Evolutionary conservation across 768 basidiomycete species (phyloP), one percentile per base, ranked within the genome.

Genomic region (Kwoniella heveanensis): DNA sequence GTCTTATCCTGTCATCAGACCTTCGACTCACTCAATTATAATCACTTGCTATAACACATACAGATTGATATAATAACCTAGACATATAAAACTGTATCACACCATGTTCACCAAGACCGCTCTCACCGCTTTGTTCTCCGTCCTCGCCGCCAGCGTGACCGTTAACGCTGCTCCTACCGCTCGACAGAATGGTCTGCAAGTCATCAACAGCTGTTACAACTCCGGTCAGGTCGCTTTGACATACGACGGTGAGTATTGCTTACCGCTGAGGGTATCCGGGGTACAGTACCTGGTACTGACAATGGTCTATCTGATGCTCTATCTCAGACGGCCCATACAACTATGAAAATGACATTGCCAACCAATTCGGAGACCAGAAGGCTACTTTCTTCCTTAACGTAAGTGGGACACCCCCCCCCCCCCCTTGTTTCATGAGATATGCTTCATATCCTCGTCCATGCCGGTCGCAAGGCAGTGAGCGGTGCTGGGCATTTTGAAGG

Each of bases 381-480:
- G 78, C 68, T 0, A 79, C 78, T 1, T 80, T 79, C 68, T 80
- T 80, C 74, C 60, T 80, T 22, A 80, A 80, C 54, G 76, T 70
- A 30, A 53, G 73, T 65, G 13, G n/a, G 5, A 32, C 32, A 7
- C 25, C 27, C n/a, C 27, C 51, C 22, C 50, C 27, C 29, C 32
- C n/a, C n/a, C n/a, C n/a, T n/a, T n/a, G n/a, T n/a, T n/a, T n/a
- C n/a, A n/a, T n/a, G n/a, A n/a, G n/a, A n/a, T n/a, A n/a, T n/a
- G n/a, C n/a, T n/a, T n/a, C n/a, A n/a, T n/a, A n/a, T n/a, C n/a
- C n/a, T n/a, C n/a, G n/a, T n/a, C n/a, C n/a, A n/a, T n/a, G n/a
- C n/a, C n/a, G n/a, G n/a, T n/a, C n/a, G n/a, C n/a, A n/a, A n/a
- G n/a, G n/a, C n/a, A n/a, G n/a, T n/a, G n/a, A n/a, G n/a, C n/a